A percentile compares a stretch with the other conserved stretches of the same genome.
Evolutionary conservation across 768 basidiomycete genomes (phyloP).

Genomic region (Podaxis pistillaris): DNA sequence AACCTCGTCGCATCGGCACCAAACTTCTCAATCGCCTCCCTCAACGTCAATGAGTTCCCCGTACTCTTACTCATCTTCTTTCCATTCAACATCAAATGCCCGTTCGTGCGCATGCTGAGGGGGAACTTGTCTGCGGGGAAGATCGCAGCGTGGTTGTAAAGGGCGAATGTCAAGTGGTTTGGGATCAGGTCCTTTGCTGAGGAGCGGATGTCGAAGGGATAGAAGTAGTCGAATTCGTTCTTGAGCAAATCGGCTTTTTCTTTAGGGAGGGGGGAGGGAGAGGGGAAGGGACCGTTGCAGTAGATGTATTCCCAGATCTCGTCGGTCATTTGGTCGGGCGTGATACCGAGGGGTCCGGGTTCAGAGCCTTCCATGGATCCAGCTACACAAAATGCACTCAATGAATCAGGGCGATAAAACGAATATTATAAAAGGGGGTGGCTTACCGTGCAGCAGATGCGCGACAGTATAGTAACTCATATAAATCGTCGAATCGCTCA

Average conservation of each 20-base stretch:
- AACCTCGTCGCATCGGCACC: slow-evolving; percentile 94
- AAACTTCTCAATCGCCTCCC: slow-evolving; percentile 89
- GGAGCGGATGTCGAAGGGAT: slow-evolving; percentile 96
- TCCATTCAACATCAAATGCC: slow-evolving; percentile 95
- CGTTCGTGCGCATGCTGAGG: slow-evolving; percentile 88
- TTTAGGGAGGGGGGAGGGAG: slow-evolving; percentile 56
- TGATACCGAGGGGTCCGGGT: slow-evolving; percentile 82
- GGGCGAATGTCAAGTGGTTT: slow-evolving; percentile 90
- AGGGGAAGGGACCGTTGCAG: slow-evolving; percentile 74
- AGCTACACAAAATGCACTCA: slow-evolving; percentile 33
- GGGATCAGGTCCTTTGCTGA: slow-evolving; percentile 97
- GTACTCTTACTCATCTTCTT: slow-evolving; percentile 99
- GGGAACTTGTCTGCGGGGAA: slow-evolving; percentile 94
- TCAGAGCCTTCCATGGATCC: slow-evolving; percentile 75
- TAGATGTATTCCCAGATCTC: slow-evolving; percentile 97
- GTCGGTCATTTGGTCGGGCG: slow-evolving; percentile 92
- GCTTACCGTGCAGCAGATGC: slow-evolving; percentile 85
- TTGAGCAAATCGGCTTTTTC: slow-evolving; percentile 85
- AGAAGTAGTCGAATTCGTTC: slow-evolving; percentile 94
- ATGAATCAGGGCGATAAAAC: background rate
- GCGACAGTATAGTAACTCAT: slow-evolving; percentile 98
- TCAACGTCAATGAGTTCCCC: slow-evolving; percentile 91
- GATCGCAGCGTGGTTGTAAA: slow-evolving; percentile 94
- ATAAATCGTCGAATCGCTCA: slow-evolving; percentile 98
- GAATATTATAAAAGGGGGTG: background rate